A percentile compares a stretch with the other conserved stretches of the same genome.
phyloP scores from a whole-genome alignment of 768 basidiomycete species.

The Hygrophorus pudorinus region DNA sequence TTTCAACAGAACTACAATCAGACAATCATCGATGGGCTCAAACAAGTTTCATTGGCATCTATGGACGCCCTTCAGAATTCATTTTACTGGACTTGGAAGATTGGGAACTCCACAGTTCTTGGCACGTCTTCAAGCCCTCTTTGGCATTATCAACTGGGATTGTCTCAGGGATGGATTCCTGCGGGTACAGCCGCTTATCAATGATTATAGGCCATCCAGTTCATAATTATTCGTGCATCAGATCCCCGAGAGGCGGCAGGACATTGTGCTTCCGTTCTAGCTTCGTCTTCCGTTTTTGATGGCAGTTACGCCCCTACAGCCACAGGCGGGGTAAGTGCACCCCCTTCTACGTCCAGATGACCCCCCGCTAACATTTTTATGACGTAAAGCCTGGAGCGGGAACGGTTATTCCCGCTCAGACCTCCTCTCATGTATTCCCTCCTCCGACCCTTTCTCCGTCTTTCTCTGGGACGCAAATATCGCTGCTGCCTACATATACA shows the following conservation, averaged over 20 bases:
- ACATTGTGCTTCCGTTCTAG: constrained; percentile 29
- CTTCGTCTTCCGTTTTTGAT: constrained; percentile 34
- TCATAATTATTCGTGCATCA: constrained; percentile 10
- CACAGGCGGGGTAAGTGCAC: constrained; percentile 47
- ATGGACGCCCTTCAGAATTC: constrained; percentile 91
- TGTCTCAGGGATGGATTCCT: constrained; percentile 82
- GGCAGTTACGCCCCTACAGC: constrained; percentile 53
- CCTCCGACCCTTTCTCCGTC: constrained; percentile 47
- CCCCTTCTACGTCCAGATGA: constrained; percentile 2
- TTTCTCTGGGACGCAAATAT: constrained; percentile 41
- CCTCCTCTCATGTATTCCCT: constrained; percentile 48
- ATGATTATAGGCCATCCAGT: not conserved
- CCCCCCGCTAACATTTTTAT: constrained; percentile 1
- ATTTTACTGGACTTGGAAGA: constrained; percentile 98
- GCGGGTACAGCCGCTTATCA: constrained; percentile 37
- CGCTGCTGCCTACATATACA: constrained; percentile 59
- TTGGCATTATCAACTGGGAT: constrained; percentile 87
- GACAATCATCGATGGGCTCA: constrained; percentile 46
- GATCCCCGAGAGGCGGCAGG: constrained; percentile 39
- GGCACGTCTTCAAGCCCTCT: constrained; percentile 64
- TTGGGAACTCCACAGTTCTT: constrained; percentile 66
- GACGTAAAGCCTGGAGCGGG: constrained; percentile 41
- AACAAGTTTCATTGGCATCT: constrained; percentile 60
- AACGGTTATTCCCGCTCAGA: constrained; percentile 43
- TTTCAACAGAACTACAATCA: constrained; percentile 39